Base-by-base conservation (phyloP, 306 rosid species). In the Prinsepia uniflora region DNA sequence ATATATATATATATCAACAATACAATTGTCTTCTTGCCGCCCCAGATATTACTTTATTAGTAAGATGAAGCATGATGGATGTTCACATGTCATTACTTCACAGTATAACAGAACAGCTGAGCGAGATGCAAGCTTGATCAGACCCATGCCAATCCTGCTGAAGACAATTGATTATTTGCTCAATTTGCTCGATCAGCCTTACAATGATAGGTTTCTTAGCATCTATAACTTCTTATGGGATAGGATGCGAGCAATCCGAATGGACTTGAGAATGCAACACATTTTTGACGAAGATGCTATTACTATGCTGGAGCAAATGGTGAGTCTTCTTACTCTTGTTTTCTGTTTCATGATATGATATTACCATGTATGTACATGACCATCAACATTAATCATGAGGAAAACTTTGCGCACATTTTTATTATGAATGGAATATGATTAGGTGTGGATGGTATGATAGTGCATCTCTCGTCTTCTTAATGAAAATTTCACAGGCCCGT, bases 211-310 rank as follows among this genome's bases (percentile, higher is more conserved):
- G 73, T 84, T 91, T 85, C 90, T 94, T 81, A 88, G 97, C 68
- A 74, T 72, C 22, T 94, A 94, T 79, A 94, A 94, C 80, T 94
- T 94, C 77, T 79, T 91, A 80, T 94, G 99, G 99, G 99, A 94
- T 69, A 86, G 99, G 88, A 94, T 94, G 99, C 88, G 97, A 72
- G 96, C 99, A 41, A 87, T 94, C 76, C 88, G 97, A 30, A 94
- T 94, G 99, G 99, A 94, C 81, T 83, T 94, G 63, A 86, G 99
- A 81, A 94, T 94, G 99, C 99, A 94, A 75, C 99, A 94, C 76
- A 88, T 91, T 74, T 94, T 94, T 87, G 85, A 91, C 74, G 85
- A 84, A 73, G 90, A 80, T 65, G 86, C 99, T 72, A 87, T 94
- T 59, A 74, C 81, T 68, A 89, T 94, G 96, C 84, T 94, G 84